These are phyloP conservation scores for Wickerhamiella sergipiensis DNA, from an alignment of 805 yeast genomes.

Conservation along the genomic window DNA sequence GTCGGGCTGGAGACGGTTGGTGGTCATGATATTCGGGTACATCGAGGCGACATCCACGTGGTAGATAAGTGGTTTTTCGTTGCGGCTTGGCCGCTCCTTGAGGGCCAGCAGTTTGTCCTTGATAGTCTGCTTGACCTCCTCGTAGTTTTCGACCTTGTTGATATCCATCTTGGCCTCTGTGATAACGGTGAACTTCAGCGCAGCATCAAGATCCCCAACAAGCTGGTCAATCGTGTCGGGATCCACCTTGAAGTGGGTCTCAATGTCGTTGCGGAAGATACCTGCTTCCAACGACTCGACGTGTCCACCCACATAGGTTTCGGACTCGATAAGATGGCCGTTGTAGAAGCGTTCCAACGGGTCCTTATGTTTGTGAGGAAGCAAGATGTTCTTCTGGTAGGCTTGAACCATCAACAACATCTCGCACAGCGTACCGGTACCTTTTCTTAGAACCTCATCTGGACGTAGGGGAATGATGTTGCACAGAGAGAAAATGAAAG, in stretches of 20 bases:
- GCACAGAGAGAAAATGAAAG: slow-evolving; percentile 89
- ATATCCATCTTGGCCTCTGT: slow-evolving; percentile 63
- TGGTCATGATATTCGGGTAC: slow-evolving; percentile 98
- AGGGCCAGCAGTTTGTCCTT: slow-evolving; percentile 41
- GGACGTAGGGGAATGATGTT: slow-evolving; percentile 93
- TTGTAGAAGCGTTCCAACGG: slow-evolving; percentile 91
- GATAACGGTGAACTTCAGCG: slow-evolving; percentile 69
- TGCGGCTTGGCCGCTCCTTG: slow-evolving; percentile 46
- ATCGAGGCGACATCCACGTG: slow-evolving; percentile 98
- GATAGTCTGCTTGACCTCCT: slow-evolving; percentile 55
- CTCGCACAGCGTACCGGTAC: slow-evolving; percentile 97
- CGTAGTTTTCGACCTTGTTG: slow-evolving; percentile 70
- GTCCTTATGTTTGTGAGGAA: slow-evolving; percentile 89
- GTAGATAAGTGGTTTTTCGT: slow-evolving; percentile 75
- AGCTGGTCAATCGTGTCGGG: slow-evolving; percentile 74
- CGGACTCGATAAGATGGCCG: slow-evolving; percentile 87
- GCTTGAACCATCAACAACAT: slow-evolving; percentile 96
- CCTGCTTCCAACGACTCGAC: slow-evolving; percentile 98
- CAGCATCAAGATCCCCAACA: slow-evolving; percentile 53
- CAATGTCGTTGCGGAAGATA: slow-evolving; percentile 82
- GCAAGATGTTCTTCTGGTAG: slow-evolving; percentile 53
- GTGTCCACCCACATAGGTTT: slow-evolving; percentile 97
- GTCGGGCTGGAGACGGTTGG: slow-evolving; percentile 94
- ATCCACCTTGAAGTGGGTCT: slow-evolving; percentile 62
- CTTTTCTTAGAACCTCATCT: slow-evolving; percentile 89